These are phyloP conservation scores for Stipa capillata DNA, from an alignment of 176 grass and related monocot genomes.

Conservation along the genomic window DNA sequence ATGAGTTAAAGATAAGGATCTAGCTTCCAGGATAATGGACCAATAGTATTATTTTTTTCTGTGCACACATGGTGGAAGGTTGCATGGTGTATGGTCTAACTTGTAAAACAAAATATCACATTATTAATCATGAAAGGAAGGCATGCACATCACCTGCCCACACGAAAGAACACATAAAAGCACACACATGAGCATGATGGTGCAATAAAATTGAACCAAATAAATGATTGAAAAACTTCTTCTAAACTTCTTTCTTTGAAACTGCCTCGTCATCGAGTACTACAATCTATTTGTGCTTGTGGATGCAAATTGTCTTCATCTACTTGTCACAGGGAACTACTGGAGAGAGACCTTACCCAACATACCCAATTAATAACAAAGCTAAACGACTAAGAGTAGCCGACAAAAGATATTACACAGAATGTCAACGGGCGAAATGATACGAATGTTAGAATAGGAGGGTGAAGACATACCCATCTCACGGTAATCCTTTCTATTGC, in stretches of 20 bases:
- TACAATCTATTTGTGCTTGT: neutral
- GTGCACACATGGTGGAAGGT: neutral
- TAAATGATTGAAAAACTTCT: neutral
- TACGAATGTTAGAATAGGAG: neutral
- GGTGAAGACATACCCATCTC: constrained; percentile 70
- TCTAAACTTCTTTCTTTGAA: neutral
- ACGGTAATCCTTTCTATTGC: constrained; percentile 76
- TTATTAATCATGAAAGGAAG: neutral
- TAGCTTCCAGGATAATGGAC: neutral
- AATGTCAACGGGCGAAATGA: neutral
- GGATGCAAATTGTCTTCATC: neutral
- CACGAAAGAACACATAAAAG: neutral
- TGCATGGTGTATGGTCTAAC: neutral
- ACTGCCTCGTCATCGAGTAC: neutral
- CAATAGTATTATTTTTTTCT: neutral
- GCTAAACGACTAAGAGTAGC: neutral
- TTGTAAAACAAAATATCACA: neutral
- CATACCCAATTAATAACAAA: neutral
- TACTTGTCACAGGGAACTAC: neutral
- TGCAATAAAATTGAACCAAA: neutral
- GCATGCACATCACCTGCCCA: neutral
- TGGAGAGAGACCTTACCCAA: neutral
- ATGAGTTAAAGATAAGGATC: neutral
- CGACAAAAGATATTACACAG: neutral
- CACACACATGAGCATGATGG: neutral